Evolutionary conservation across 306 rosid species (phyloP).

Genomic region (Ziziphus jujuba): DNA sequence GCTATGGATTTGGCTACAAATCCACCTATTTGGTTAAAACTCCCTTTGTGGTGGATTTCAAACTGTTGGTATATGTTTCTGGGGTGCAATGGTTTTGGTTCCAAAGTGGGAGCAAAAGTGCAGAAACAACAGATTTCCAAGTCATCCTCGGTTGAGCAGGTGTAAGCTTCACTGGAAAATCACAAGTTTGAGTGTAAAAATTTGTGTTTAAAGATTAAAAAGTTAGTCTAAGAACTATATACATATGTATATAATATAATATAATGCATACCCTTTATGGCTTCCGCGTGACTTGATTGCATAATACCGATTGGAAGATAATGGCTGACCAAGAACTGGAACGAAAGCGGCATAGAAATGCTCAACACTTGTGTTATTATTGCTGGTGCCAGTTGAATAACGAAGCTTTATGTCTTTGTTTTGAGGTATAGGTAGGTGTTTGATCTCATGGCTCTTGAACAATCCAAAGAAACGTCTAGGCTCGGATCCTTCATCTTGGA

Average conservation of each 20-base stretch:
- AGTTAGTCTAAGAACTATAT: no score
- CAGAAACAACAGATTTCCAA: constrained; percentile 21
- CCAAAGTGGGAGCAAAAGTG: constrained; percentile 1
- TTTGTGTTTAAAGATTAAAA: not conserved
- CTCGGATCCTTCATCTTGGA: constrained; percentile 53
- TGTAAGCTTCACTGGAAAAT: constrained; percentile 33
- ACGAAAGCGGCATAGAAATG: constrained; percentile 50
- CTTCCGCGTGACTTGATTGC: constrained; percentile 44
- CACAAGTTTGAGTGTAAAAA: not conserved
- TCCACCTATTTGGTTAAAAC: constrained; percentile 21
- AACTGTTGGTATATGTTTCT: constrained; percentile 25
- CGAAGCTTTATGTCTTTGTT: constrained; percentile 49
- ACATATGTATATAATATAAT: no score
- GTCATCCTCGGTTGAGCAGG: constrained; percentile 34
- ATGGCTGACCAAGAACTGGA: constrained; percentile 71
- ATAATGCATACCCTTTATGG: constrained; percentile 58
- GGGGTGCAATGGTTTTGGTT: constrained; percentile 37
- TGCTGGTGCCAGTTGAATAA: constrained; percentile 38
- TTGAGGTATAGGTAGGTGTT: constrained; percentile 69
- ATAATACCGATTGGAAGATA: constrained; percentile 66
- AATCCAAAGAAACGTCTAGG: constrained; percentile 47
- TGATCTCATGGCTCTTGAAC: constrained; percentile 31
- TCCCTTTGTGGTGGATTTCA: constrained; percentile 18
- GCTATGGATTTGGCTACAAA: constrained; percentile 36
- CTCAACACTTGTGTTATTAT: constrained; percentile 11